Base-by-base conservation (phyloP, 2,329 filamentous ascomycete genomes). In the Microdochium paspali region DNA sequence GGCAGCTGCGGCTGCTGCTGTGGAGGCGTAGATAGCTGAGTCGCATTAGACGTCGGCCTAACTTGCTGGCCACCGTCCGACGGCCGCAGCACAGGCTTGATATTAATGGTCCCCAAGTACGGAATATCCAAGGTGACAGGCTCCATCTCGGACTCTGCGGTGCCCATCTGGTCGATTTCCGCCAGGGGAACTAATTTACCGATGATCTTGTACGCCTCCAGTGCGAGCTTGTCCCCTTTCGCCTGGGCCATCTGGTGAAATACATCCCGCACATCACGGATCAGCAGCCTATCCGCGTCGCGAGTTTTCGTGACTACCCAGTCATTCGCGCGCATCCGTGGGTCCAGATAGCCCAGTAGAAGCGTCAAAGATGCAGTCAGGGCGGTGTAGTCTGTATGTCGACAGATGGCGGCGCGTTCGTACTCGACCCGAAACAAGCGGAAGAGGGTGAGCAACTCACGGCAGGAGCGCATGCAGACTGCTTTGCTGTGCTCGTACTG, bases 311-410 rank as follows among this genome's bases (percentile, higher is more conserved):
- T 47, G 18, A 55, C 54, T 43, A 35, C 24, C 20, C 45, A 44
- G 47, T 56, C 54, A n/a, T 52, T 51, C 13, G 48, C 44, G 39
- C 59, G 57, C 21, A 52, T 51, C 53, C 51, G 57, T 20, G 50
- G 65, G 12, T 69, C 67, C 1, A 79, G 64, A 51, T 79, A 73
- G 0, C 71, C 71, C 0, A 79, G 61, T 24, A 76, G 65, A 2
- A 79, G 61, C 0, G 73, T 71, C 62, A 74, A 72, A 30, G 69
- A 67, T 0, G 73, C 74, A 1, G 77, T 70, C 4, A 79, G 64
- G 0, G 71, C 70, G 2, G 72, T 66, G 51, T 76, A 79, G 57
- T 79, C 74, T 18, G 72, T 63, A 44, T 74, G 72, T 1, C 74
- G 71, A 32, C 70, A 74, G 18, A 66, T 66, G 44, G 63, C 65